phyloP scores from a whole-genome alignment of 495 filamentous ascomycete species.

The Xylaria sp. region DNA sequence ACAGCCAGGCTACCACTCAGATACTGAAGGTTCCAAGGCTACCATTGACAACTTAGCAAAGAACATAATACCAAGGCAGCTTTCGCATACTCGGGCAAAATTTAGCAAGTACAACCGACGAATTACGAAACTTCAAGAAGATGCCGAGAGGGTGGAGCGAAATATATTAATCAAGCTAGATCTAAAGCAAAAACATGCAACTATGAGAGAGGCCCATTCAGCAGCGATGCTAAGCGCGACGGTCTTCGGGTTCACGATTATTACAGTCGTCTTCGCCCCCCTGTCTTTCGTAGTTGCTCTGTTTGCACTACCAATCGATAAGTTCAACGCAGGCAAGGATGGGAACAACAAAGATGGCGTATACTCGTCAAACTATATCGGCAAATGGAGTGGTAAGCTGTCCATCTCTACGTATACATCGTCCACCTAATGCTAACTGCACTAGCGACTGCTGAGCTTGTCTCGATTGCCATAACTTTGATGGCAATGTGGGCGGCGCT shows the following conservation, averaged over 20 bases:
- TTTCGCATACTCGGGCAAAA: not conserved
- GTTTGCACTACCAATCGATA: slow-evolving; percentile 10
- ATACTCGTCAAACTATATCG: slow-evolving; percentile 12
- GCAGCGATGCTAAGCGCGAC: slow-evolving; percentile 2
- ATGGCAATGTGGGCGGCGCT: slow-evolving; percentile 13
- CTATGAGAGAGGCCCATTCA: slow-evolving; percentile 10
- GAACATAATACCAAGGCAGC: no score
- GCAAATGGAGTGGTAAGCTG: slow-evolving; percentile 19
- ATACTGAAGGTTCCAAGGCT: no score
- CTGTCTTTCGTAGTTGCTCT: not conserved
- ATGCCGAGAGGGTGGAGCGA: not conserved
- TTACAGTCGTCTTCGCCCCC: slow-evolving; percentile 8
- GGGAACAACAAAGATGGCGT: not conserved
- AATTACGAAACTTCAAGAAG: slow-evolving; percentile 5
- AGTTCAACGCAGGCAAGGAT: slow-evolving; percentile 2
- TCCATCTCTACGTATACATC: not conserved
- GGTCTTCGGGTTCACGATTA: slow-evolving; percentile 10
- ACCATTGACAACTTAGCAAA: no score
- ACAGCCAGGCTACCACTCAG: not conserved
- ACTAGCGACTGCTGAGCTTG: not conserved
- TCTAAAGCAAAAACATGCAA: slow-evolving; percentile 14
- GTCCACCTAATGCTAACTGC: not conserved
- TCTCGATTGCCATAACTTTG: not conserved
- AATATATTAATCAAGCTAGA: not conserved
- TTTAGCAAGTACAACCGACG: not conserved